Conservation (phyloP, 1,139 yeast species). For the Pneumocystis murina region DNA sequence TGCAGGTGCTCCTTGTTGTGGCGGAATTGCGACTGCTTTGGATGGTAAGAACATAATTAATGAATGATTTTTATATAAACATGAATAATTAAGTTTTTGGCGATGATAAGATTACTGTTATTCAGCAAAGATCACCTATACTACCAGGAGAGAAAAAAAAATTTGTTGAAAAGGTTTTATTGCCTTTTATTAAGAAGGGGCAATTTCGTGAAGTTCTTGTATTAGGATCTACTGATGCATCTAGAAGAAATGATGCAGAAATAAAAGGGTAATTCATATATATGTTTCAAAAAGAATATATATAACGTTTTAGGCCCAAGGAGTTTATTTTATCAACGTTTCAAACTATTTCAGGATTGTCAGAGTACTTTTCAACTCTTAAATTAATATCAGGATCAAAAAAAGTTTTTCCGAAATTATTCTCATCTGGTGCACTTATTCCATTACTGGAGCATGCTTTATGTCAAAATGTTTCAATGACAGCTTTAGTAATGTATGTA, state of each 20-base stretch:
- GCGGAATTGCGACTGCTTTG: slow-evolving; percentile 11
- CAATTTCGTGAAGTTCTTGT: slow-evolving; percentile 38
- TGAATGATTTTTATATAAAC: slow-evolving; percentile 34
- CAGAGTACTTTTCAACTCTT: background rate
- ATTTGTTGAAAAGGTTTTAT: slow-evolving; percentile 40
- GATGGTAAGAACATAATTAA: background rate
- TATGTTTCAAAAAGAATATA: background rate
- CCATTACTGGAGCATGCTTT: background rate
- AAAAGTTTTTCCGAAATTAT: background rate
- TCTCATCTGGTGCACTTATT: background rate
- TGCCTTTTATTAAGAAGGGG: slow-evolving; percentile 33
- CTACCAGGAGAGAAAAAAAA: slow-evolving; percentile 44
- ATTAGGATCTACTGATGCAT: slow-evolving; percentile 57
- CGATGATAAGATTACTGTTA: slow-evolving; percentile 29
- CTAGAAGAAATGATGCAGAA: slow-evolving; percentile 14
- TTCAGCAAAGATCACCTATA: slow-evolving; percentile 78
- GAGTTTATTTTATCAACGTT: background rate
- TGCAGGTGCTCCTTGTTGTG: background rate
- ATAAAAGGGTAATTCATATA: slow-evolving; percentile 1
- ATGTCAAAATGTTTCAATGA: background rate
- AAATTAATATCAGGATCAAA: background rate
- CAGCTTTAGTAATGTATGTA: background rate
- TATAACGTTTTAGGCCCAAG: background rate
- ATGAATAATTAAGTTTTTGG: slow-evolving; percentile 37
- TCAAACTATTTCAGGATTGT: background rate